Base-by-base conservation (phyloP, 192 early-diverging fungal genomes). In the Mortierella claussenii region DNA sequence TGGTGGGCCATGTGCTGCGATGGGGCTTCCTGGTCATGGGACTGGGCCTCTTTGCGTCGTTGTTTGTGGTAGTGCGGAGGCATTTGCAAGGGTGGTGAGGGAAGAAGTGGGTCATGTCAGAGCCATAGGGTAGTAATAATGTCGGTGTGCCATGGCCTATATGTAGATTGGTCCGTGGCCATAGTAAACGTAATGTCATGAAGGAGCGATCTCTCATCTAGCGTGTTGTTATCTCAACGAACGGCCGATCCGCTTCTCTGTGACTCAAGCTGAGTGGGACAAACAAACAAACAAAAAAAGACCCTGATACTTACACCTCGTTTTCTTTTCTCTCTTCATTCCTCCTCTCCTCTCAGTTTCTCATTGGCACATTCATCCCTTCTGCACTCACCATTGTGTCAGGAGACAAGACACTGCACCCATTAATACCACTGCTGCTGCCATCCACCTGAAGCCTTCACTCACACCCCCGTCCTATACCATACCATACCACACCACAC, bases 1-100 rank as follows among this genome's bases (percentile, higher is more conserved):
- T 65, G 40, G 70, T 52, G 12, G 70, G 70, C 1, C 70, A 74
- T 52, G 17, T 74, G 48, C 53, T 74, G 62, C 32, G 70, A 28
- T 74, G 70, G 70, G 62, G 62, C 17, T 74, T 74, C 27, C 10
- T 60, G 61, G 70, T 65, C 4, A 55, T 74, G 5, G 70, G 70
- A 1, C 26, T 65, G 18, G 62, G 62, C 0, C n/a, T 59, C 13
- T 57, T 74, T 17, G 20, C 37, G 15, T 32, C 55, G 8, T 18
- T 74, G 33, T 28, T 42, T 13, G 56, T 65, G 15, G 18, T 65
- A 21, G 34, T 74, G 10, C 61, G 70, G 26, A 53, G 61, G 20
- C 56, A 65, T 53, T 31, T 74, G 28, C 70, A 74, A 1, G 61
- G 70, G 4, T 65, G 70, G 62, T 74, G 23, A 4, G 32, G 27